phyloP scores from a whole-genome alignment of 495 filamentous ascomycete species.

The Podospora tetraspora region DNA sequence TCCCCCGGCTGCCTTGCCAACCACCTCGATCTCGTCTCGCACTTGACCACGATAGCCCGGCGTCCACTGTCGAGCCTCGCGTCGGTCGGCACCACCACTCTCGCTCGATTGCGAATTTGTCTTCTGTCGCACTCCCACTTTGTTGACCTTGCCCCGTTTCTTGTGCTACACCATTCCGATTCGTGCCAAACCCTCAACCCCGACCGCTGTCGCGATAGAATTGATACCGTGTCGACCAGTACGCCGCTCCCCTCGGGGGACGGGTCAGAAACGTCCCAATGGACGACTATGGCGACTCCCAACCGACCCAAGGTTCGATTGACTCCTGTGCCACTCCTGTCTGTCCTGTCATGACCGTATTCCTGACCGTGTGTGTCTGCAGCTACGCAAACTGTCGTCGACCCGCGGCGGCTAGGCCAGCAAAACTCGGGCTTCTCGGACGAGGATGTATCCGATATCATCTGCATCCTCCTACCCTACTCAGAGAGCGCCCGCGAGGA shows the following conservation, averaged over 20 bases:
- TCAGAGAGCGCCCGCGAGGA: constrained; percentile 65
- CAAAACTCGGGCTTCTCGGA: constrained; percentile 73
- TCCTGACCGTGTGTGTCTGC: constrained; percentile 22
- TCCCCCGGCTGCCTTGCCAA: not conserved
- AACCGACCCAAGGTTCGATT: constrained; percentile 27
- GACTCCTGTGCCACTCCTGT: not conserved
- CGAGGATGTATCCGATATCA: constrained; percentile 76
- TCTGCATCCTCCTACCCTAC: constrained; percentile 80
- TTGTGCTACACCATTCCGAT: not conserved
- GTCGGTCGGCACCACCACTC: not conserved
- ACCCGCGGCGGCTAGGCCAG: constrained; percentile 69
- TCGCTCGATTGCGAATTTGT: not conserved
- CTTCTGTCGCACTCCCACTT: not conserved
- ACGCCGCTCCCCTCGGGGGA: not conserved
- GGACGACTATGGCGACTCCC: constrained; percentile 22
- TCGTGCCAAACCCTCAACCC: not conserved
- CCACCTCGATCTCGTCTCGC: not conserved
- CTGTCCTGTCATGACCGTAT: not conserved
- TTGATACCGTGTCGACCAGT: not conserved
- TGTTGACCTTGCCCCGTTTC: not conserved
- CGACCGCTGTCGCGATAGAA: not conserved
- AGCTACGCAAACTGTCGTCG: constrained; percentile 75
- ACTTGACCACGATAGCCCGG: not conserved
- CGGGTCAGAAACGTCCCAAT: constrained; percentile 13
- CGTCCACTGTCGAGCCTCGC: not conserved